These are phyloP conservation scores for Acer saccharum DNA, from an alignment of 345 rosid species.

Conservation along the genomic window DNA sequence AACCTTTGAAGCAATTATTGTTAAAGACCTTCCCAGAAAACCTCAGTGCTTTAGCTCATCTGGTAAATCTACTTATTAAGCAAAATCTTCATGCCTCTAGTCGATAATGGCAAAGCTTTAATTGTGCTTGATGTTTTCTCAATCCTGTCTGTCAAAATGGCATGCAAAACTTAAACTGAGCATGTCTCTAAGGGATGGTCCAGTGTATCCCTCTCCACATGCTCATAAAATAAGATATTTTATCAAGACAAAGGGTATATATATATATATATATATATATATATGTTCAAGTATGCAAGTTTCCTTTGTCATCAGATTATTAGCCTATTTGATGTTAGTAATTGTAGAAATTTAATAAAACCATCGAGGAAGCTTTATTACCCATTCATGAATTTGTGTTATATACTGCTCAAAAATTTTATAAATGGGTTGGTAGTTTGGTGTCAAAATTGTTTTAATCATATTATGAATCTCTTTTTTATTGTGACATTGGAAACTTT, in stretches of 20 bases:
- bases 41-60: slow-evolving; percentile 61
- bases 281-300: not conserved
- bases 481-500: slow-evolving; percentile 2
- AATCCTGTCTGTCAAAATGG: not conserved
- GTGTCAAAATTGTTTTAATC: not conserved
- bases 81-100: slow-evolving; percentile 6
- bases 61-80: slow-evolving; percentile 41
- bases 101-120: not conserved
- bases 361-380: not conserved
- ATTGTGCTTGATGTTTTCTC: not conserved
- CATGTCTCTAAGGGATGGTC: not conserved
- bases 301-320: not conserved
- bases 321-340: not conserved
- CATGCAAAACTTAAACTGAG: not conserved
- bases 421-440: not conserved
- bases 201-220: slow-evolving; percentile 4
- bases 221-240: not conserved
- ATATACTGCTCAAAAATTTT: not conserved
- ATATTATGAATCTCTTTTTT: not conserved
- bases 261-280: too few species aligned
- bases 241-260: not conserved
- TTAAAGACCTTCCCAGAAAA: slow-evolving; percentile 56
- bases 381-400: not conserved
- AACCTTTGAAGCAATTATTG: slow-evolving; percentile 63
- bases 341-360: not conserved